Conservation (phyloP, 2,329 filamentous ascomycete genomes). For the Alternaria gaisen region DNA sequence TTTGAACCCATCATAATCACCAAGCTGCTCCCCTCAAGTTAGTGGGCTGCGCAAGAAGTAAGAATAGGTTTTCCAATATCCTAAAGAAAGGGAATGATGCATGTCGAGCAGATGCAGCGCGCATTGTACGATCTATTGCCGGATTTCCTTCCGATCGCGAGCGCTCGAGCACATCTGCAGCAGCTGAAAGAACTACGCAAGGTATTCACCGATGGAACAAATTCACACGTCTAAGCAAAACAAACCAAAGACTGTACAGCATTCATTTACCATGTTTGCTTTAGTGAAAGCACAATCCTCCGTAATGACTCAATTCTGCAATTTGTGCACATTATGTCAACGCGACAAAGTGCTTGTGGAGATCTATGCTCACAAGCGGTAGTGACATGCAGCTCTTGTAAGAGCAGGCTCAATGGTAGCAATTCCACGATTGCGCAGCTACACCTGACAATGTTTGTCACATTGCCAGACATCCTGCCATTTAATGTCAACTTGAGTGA, state of each 20-base stretch:
- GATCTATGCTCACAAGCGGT: background rate
- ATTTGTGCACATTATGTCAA: background rate
- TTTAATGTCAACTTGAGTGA: background rate
- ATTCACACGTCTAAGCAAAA: background rate
- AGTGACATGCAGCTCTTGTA: background rate
- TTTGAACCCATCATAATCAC: slow-evolving; percentile 4
- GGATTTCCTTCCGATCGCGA: background rate
- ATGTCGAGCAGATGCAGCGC: background rate
- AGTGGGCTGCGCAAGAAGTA: slow-evolving; percentile 9
- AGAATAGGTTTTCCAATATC: slow-evolving; percentile 17
- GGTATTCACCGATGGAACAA: background rate
- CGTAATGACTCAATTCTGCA: background rate
- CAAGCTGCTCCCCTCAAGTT: slow-evolving; percentile 1
- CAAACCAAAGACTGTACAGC: background rate
- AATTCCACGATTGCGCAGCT: too few relatives aligned
- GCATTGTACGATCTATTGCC: background rate
- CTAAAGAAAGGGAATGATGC: background rate
- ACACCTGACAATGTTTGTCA: too few relatives aligned
- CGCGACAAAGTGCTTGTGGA: background rate
- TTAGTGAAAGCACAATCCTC: background rate
- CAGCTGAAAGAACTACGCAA: background rate
- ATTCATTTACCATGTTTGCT: background rate
- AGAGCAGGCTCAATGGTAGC: background rate
- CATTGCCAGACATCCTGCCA: background rate
- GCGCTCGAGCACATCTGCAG: background rate